Evolutionary conservation across 805 yeast genomes (phyloP).

Genomic region (Zygosaccharomyces bisporus): DNA sequence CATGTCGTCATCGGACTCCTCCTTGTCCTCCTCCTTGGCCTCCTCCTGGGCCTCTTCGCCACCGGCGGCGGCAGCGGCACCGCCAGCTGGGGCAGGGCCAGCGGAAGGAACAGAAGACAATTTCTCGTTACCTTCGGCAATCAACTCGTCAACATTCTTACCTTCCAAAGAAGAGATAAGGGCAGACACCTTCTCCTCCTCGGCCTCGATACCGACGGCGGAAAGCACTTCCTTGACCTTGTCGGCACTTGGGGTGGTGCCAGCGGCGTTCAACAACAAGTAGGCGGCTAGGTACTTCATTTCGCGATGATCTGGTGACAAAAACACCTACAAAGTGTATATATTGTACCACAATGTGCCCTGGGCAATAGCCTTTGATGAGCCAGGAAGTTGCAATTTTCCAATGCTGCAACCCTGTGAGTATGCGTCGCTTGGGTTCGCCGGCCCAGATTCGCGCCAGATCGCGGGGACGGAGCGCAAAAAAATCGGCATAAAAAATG

Average conservation of each 20-base stretch:
- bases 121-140: constrained; percentile 93
- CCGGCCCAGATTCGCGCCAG: not conserved
- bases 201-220: constrained; percentile 95
- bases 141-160: constrained; percentile 83
- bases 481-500: not conserved
- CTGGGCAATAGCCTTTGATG: not conserved
- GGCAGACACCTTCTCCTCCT: constrained; percentile 76
- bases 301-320: constrained; percentile 13
- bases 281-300: constrained; percentile 99
- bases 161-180: constrained; percentile 88
- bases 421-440: not conserved
- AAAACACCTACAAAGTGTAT: not conserved
- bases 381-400: not conserved
- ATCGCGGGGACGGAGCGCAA: not conserved
- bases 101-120: constrained; percentile 97
- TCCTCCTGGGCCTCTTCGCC: constrained; percentile 69
- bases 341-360: not conserved
- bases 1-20: constrained; percentile 73
- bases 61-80: constrained; percentile 67
- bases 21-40: constrained; percentile 65
- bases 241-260: constrained; percentile 90
- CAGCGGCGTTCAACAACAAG: constrained; percentile 96
- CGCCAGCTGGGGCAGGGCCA: constrained; percentile 88
- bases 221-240: constrained; percentile 85
- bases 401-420: not conserved